Base-by-base conservation (phyloP, 192 early-diverging fungal genomes). In the Kickxella alabastrina region DNA sequence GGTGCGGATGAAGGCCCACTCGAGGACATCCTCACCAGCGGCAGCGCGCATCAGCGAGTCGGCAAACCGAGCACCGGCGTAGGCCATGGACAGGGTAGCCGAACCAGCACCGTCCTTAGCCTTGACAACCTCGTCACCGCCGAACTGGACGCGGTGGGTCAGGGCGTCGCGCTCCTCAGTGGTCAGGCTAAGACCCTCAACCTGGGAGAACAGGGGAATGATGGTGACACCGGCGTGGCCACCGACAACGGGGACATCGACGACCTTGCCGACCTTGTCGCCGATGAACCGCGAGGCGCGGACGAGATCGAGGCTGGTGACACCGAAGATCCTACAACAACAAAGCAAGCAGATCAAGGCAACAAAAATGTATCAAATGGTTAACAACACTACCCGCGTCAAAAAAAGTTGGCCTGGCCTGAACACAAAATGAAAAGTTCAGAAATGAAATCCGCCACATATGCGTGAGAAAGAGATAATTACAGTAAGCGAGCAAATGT, bases 51-150 rank as follows among this genome's bases (percentile, higher is more conserved):
- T 74, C 62, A 99, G 80, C 15, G 87, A 86, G 74, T 89, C 81
- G 47, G 93, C 84, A 79, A 99, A 96, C 45, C 94, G 87, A 14
- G 92, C 92, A 29, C 86, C 90, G 46, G 90, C 89, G 31, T 78
- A 85, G 31, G 91, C 90, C 92, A 93, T 92, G 41, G 90, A 92
- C 28, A 94, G 81, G 6, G 90, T 93, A 25, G 92, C 90, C 21
- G 87, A 88, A 40, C 90, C 92, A 18, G 85, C 82, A 50, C 95
- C 95, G 79, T 92, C 87, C 86, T 99, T 99, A 67, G 97, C 97
- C 86, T 99, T 90, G 69, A 99, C 97, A 49, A 99, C 97, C 71
- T 99, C 97, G 65, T 99, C 97, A 58, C 97, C 97, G 67, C 94
- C 97, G 64, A 87, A 99, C 80, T 99, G 97, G 57, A 99, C 94